Percentiles rank a stretch among this genome's conserved stretches.
These are phyloP conservation scores for Sclerotinia subarctica DNA, from an alignment of 2,329 filamentous ascomycete genomes.

Conservation along the genomic window DNA sequence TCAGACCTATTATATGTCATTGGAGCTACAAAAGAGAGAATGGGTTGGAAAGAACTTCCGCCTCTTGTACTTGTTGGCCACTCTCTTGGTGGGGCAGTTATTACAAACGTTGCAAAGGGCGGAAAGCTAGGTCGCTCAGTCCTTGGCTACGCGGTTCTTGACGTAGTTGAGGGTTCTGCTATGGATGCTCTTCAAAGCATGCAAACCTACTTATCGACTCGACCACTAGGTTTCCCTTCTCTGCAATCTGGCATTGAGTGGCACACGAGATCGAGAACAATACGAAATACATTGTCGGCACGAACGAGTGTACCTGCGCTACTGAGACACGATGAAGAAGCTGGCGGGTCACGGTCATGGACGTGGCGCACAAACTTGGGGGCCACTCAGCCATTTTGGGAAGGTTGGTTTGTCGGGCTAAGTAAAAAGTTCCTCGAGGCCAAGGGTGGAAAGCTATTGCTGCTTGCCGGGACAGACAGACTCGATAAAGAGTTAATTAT, in stretches of 20 bases:
- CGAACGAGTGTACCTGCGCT: conserved; percentile 82
- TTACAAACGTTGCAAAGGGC: conserved; percentile 74
- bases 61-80: conserved; percentile 83
- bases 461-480: conserved; percentile 85
- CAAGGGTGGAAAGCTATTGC: conserved; percentile 76
- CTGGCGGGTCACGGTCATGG: conserved; percentile 48
- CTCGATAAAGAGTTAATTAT: conserved; percentile 91
- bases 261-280: conserved; percentile 85
- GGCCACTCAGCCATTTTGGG: conserved; percentile 86
- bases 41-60: conserved; percentile 73
- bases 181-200: conserved; percentile 94
- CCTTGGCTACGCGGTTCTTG: conserved; percentile 83
- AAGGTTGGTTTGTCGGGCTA: conserved; percentile 86
- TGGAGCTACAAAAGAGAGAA: conserved; percentile 59
- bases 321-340: conserved; percentile 50
- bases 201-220: conserved; percentile 82
- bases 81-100: conserved; percentile 86
- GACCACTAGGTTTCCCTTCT: conserved; percentile 75
- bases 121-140: conserved; percentile 64
- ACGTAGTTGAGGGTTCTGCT: conserved; percentile 93
- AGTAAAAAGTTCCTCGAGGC: conserved; percentile 83
- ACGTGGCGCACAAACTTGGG: conserved; percentile 82
- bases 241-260: conserved; percentile 82
- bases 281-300: conserved; percentile 80
- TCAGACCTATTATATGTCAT: conserved; percentile 71